Base-by-base conservation (phyloP, 345 rosid genomes). In the Aethionema arabicum region DNA sequence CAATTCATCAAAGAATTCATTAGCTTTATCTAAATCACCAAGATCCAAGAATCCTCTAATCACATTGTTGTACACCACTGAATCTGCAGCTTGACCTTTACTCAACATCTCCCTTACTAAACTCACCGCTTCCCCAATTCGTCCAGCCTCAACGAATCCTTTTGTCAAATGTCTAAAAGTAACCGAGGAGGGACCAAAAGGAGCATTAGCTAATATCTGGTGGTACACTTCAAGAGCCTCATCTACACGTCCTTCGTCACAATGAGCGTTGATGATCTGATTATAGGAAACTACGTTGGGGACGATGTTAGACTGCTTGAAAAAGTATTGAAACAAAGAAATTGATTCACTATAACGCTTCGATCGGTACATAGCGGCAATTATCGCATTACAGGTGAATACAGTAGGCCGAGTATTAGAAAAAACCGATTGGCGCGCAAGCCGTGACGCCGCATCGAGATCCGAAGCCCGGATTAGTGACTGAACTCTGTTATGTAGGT, bases 321-420 rank as follows among this genome's bases (percentile, higher is more conserved):
- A 93, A 65, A 93, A 93, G 63, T 69, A 90, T 2, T 86, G 72
- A 11, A 93, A 90, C 11, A 93, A 80, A 43, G 88, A 84, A 38
- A 90, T 74, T 11, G 97, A 88, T 0, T 90, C 97, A n/a, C 72
- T 43, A 58, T 76, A 87, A 68, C 99, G 80, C 74, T 86, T 84
- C 39, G 87, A 81, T 32, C 99, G 79, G 66, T 93, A 86, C 97
- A 87, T 90, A 12, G 96, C 95, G 0, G 97, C 99, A 31, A 90
- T 82, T 61, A 93, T 84, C 9, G 99, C 99, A 54, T 90, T 93
- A 70, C 97, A 93, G 8, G 97, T 93, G 85, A 93, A 93, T n/a
- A 93, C 97, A 4, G 96, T 93, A 62, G 96, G 95, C 32, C 96
- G 83, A 7, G 81, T 80, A 11, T 61, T 72, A 51, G 95, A 81